A percentile compares a stretch with the other conserved stretches of the same genome.
phyloP scores from a whole-genome alignment of 2,329 filamentous ascomycete species.

The Trichoderma guizhouense region DNA sequence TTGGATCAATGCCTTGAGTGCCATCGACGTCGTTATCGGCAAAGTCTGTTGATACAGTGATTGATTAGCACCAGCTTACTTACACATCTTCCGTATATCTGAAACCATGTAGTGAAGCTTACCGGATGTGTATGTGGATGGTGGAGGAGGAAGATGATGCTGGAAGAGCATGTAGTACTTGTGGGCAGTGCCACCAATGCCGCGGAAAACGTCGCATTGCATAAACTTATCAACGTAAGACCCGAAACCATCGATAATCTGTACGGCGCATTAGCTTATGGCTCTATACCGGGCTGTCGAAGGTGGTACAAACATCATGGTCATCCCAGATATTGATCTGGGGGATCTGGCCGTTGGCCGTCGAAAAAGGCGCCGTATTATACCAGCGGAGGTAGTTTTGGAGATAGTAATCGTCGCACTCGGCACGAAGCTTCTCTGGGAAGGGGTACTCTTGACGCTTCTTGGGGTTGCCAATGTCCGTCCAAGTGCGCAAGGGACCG shows the following conservation, averaged over 20 bases:
- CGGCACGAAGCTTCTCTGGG: constrained; percentile 70
- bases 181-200: constrained; percentile 86
- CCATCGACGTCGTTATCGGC: constrained; percentile 24
- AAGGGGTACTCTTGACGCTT: constrained; percentile 79
- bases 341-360: constrained; percentile 85
- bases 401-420: constrained; percentile 87
- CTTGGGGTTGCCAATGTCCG: constrained; percentile 75
- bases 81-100: constrained; percentile 32
- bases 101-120: background rate
- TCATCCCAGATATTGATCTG: constrained; percentile 99
- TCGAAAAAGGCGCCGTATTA: constrained; percentile 75
- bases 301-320: constrained; percentile 62
- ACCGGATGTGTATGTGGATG: constrained; percentile 82
- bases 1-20: constrained; percentile 60
- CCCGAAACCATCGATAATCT: constrained; percentile 89
- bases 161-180: constrained; percentile 99
- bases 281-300: background rate
- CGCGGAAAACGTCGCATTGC: constrained; percentile 85
- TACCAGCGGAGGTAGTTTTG: constrained; percentile 88
- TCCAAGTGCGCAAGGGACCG: constrained; percentile 80
- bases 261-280: constrained; percentile 40
- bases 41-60: background rate
- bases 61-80: background rate
- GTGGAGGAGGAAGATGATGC: constrained; percentile 82
- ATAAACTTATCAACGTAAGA: constrained; percentile 95